These are phyloP conservation scores for Colletotrichum chrysophilum DNA, from an alignment of 2,329 filamentous ascomycete genomes.

Conservation along the genomic window DNA sequence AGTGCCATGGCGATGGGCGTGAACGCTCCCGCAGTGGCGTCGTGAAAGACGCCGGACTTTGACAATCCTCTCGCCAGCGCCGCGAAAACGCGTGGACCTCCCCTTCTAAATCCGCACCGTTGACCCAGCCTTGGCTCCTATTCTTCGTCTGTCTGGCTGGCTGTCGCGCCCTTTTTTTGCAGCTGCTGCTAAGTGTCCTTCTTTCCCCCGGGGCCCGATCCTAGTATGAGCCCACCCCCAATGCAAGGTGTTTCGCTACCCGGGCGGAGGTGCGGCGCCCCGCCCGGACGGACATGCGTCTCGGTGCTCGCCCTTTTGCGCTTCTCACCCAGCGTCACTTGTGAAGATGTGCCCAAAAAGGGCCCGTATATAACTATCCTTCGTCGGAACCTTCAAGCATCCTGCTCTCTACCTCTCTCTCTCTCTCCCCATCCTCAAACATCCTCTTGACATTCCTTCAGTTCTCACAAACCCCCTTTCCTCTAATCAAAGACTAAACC, in stretches of 20 bases:
- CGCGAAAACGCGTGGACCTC: slow-evolving; percentile 7
- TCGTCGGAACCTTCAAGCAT: neutral
- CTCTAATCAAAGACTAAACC: neutral
- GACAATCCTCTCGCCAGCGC: neutral
- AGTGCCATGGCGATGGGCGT: neutral
- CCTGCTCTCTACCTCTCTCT: accelerated
- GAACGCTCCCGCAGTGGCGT: neutral
- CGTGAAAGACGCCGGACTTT: slow-evolving; percentile 8
- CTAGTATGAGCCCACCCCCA: slow-evolving; percentile 6
- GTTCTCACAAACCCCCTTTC: neutral
- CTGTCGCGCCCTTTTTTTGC: neutral
- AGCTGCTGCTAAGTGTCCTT: neutral
- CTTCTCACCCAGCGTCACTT: neutral
- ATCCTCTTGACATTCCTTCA: neutral
- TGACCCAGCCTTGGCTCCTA: neutral
- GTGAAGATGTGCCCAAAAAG: neutral
- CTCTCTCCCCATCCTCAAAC: neutral
- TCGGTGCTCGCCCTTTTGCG: neutral
- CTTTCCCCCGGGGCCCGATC: slow-evolving; percentile 1
- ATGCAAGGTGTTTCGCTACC: slow-evolving; percentile 16
- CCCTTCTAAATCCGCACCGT: neutral
- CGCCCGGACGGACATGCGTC: slow-evolving; percentile 17
- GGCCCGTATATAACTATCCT: slow-evolving; percentile 12
- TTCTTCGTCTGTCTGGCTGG: neutral
- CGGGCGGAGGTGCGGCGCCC: slow-evolving; percentile 18